phyloP scores from a whole-genome alignment of 345 rosid genomes.

The Corchorus capsularis region DNA sequence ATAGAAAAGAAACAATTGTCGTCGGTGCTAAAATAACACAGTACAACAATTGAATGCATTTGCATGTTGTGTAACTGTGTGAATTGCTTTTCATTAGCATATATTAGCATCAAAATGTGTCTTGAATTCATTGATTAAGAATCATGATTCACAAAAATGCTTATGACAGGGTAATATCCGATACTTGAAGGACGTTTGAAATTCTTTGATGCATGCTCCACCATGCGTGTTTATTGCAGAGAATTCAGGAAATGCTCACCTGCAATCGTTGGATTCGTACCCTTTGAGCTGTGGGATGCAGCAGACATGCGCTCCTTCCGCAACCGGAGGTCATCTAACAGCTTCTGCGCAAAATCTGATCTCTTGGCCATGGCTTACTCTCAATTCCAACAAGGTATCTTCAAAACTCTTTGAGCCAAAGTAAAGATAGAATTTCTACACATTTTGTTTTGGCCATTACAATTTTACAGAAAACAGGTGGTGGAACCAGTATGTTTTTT shows the following conservation, averaged over 20 bases:
- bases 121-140: constrained; percentile 20
- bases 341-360: constrained; percentile 89
- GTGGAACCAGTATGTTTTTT: constrained; percentile 14
- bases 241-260: constrained; percentile 40
- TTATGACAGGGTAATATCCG: neutral
- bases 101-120: neutral
- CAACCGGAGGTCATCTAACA: constrained; percentile 82
- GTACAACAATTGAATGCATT: neutral
- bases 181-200: neutral
- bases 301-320: constrained; percentile 70
- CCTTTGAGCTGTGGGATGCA: constrained; percentile 48
- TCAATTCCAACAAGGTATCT: constrained; percentile 17
- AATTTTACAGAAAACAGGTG: neutral
- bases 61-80: neutral
- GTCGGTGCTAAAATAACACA: neutral
- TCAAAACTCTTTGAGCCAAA: constrained; percentile 12
- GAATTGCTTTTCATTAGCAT: neutral
- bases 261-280: constrained; percentile 27
- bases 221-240: neutral
- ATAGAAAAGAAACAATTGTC: neutral
- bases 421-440: constrained; percentile 17
- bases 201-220: neutral
- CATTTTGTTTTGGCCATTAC: constrained; percentile 19
- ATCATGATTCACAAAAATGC: constrained; percentile 7
- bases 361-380: constrained; percentile 65